These are phyloP conservation scores for Sanguinoderma infundibulare DNA, from an alignment of 1,284 basidiomycete genomes.

Conservation along the genomic window DNA sequence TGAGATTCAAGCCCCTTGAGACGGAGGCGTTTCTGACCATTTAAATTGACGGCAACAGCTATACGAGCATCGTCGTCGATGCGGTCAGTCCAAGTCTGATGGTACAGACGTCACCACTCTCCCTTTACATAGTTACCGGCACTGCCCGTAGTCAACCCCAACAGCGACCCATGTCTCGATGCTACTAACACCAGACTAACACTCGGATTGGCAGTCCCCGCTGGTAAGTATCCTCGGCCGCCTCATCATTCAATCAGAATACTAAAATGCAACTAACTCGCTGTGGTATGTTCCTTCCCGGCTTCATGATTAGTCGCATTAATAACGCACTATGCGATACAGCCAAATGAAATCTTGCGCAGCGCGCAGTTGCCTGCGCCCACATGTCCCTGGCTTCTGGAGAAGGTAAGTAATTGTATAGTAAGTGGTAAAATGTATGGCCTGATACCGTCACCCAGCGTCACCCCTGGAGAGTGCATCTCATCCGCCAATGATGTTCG, in stretches of 20 bases:
- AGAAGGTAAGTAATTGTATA: neutral
- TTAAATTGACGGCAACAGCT: neutral
- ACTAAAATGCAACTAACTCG: no score
- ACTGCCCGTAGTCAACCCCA: neutral
- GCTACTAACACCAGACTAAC: neutral
- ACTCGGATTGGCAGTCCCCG: neutral
- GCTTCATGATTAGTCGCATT: neutral
- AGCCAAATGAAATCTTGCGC: neutral
- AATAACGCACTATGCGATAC: neutral
- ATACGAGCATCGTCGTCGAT: neutral
- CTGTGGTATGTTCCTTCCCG: no score
- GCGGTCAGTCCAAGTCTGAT: constrained; percentile 1
- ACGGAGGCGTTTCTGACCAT: neutral
- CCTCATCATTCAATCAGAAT: no score
- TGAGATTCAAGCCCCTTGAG: neutral
- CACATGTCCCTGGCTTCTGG: neutral
- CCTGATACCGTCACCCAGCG: neutral
- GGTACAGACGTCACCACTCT: neutral
- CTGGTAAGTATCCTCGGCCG: neutral
- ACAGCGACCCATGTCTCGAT: no score
- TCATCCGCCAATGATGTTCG: neutral
- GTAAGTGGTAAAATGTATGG: no score
- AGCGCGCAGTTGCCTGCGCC: neutral
- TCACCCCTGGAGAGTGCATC: neutral
- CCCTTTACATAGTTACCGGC: neutral